phyloP scores from a whole-genome alignment of 768 basidiomycete genomes.

The Mycena rebaudengoi region DNA sequence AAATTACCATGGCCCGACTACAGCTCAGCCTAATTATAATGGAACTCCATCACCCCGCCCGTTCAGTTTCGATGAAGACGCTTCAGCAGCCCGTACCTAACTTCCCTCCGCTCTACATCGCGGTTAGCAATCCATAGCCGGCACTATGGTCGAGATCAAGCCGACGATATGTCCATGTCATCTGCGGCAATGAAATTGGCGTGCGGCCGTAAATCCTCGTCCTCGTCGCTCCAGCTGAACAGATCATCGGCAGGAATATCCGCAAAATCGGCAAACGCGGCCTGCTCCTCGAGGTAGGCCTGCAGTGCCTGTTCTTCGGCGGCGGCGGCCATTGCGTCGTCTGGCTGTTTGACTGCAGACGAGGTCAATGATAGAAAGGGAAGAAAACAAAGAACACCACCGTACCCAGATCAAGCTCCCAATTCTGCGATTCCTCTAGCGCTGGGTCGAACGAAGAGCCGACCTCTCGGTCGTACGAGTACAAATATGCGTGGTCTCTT shows the following conservation, averaged over 20 bases:
- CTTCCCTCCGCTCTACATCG: too few species aligned
- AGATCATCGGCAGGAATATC: conserved; percentile 25
- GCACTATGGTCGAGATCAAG: too few species aligned
- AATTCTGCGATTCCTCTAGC: conserved; percentile 10
- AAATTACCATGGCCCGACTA: too few species aligned
- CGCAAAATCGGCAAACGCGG: conserved; percentile 23
- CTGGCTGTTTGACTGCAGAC: background rate
- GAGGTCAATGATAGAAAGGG: background rate
- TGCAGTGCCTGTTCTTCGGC: conserved; percentile 3
- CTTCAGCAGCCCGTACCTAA: too few species aligned
- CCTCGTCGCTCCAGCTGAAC: conserved; percentile 15
- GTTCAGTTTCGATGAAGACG: too few species aligned
- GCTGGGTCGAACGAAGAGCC: conserved; percentile 17
- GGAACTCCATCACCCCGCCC: too few species aligned
- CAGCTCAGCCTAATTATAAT: too few species aligned
- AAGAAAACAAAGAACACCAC: background rate
- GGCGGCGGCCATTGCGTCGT: background rate
- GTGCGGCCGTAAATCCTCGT: background rate
- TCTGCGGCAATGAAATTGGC: background rate
- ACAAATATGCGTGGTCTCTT: conserved; percentile 20
- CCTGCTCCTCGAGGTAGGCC: conserved; percentile 20
- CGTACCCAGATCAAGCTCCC: conserved; percentile 24
- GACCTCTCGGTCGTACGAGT: conserved; percentile 28
- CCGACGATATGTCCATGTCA: conserved; percentile 10
- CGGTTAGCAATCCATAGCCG: too few species aligned